phyloP scores from a whole-genome alignment of 306 rosid species.

The Pyrus pyrifolia region DNA sequence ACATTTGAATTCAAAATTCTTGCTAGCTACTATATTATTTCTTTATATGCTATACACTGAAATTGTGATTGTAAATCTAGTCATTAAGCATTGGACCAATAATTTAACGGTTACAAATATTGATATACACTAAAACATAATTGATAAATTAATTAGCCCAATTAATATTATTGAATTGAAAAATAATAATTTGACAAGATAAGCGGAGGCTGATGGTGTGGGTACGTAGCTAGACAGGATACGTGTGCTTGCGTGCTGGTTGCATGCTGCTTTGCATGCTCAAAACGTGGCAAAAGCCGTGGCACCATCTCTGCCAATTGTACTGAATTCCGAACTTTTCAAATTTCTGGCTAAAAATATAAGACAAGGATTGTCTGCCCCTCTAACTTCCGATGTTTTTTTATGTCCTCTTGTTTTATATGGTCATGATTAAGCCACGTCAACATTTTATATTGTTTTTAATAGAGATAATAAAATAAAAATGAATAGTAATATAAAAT shows the following conservation, averaged over 20 bases:
- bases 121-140: too few species aligned
- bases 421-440: too few species aligned
- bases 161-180: neutral
- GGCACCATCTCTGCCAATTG: neutral
- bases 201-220: neutral
- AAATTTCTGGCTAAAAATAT: too few species aligned
- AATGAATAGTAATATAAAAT: too few species aligned
- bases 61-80: neutral
- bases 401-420: too few species aligned
- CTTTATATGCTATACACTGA: neutral
- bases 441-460: too few species aligned
- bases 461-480: too few species aligned
- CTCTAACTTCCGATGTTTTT: too few species aligned
- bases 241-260: neutral
- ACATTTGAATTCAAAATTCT: too few species aligned
- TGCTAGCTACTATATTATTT: neutral
- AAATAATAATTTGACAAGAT: neutral
- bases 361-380: too few species aligned
- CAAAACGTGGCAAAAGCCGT: neutral
- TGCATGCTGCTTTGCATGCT: constrained; percentile 4
- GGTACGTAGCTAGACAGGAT: neutral
- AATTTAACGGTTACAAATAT: too few species aligned
- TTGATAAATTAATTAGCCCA: too few species aligned
- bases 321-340: neutral
- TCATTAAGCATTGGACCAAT: neutral